Base-by-base conservation (phyloP, 257 asterid genomes). In the Penstemon davidsonii region DNA sequence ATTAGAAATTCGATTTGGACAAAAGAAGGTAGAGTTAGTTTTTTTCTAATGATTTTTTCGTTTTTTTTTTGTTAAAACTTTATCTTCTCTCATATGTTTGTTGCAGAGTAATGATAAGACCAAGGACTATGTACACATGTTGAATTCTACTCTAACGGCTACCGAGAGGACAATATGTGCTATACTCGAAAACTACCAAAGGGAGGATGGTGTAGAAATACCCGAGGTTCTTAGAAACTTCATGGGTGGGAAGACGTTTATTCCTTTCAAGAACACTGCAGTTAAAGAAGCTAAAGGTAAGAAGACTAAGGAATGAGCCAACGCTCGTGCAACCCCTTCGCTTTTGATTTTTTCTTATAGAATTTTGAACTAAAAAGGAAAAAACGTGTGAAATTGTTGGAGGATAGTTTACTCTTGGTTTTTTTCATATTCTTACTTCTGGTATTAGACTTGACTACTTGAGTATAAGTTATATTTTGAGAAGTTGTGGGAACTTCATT, bases 141-240 rank as follows among this genome's bases (percentile, higher is more conserved):
- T 93, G 81, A 93, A 93, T 82, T 90, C 97, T 8, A 93, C 99
- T 4, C 95, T 93, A 43, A 88, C 97, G 13, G 99, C 97, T 25
- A 93, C 97, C 0, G 97, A 90, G 90, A 87, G 99, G 79, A 93
- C 99, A 13, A 53, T 90, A 40, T 93, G 99, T 71, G 82, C 91
- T 80, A 88, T 93, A 67, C 92, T 93, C 0, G 99, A 93, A 81
- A 93, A 90, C 81, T 70, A 87, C 80, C 99, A 93, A 77, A 85
- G 68, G 73, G 96, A 90, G 76, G 94, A 85, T 13, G 97, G 99
- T 2, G 97, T 93, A 12, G 96, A 88, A 66, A 76, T 93, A 54
- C 97, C 99, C 0, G 92, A 90, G 65, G 96, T 68, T 58, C 78
- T 93, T 40, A 85, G 84, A 63, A 73, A 76, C 39, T 90, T 46